These are phyloP conservation scores for Yamagishiella unicocca DNA, from an alignment of 139 green algal genomes.

Conservation along the genomic window DNA sequence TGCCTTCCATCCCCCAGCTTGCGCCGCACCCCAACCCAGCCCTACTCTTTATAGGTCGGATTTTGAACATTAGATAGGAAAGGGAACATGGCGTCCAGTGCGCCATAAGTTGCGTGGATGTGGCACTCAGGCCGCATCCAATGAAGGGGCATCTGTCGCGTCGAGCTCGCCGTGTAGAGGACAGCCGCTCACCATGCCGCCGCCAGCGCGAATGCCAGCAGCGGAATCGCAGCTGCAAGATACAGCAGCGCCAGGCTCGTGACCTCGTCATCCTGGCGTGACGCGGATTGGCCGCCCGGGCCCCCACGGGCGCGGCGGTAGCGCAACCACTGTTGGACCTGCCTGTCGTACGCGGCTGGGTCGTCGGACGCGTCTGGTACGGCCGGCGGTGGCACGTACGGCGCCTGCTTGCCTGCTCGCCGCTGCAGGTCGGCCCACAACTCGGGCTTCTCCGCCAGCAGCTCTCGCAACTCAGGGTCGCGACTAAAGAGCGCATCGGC, in stretches of 20 bases:
- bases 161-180: too few relatives aligned
- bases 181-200: conserved; percentile 11
- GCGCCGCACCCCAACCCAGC: too few relatives aligned
- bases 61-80: too few relatives aligned
- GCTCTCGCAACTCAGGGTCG: conserved; percentile 7
- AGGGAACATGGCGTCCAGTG: too few relatives aligned
- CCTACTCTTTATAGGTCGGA: too few relatives aligned
- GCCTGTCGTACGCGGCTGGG: not conserved
- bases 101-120: too few relatives aligned
- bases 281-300: not conserved
- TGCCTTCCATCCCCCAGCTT: too few relatives aligned
- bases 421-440: conserved; percentile 41
- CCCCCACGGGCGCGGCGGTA: conserved; percentile 1
- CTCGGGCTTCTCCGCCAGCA: conserved; percentile 10
- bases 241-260: conserved; percentile 25
- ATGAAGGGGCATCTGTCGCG: too few relatives aligned
- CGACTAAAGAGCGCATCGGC: not conserved
- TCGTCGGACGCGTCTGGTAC: not conserved
- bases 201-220: conserved; percentile 13
- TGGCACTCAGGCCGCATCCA: too few relatives aligned
- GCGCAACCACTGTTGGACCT: conserved; percentile 26
- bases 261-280: conserved; percentile 32
- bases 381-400: not conserved
- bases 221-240: not conserved
- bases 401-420: not conserved